These are phyloP conservation scores for Suillus weaverae DNA, from an alignment of 768 basidiomycete genomes.

Conservation along the genomic window DNA sequence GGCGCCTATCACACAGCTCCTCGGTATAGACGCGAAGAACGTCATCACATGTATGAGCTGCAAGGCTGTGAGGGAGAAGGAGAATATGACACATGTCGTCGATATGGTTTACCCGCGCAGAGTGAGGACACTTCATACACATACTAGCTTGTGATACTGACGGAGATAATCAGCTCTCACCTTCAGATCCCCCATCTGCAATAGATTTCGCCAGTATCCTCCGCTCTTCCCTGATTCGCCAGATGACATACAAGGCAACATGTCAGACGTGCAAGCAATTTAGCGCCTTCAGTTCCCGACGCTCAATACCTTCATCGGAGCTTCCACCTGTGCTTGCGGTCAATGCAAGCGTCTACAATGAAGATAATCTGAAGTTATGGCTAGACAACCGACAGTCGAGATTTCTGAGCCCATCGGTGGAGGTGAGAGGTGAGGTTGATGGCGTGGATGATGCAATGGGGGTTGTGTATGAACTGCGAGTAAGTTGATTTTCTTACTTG, in stretches of 20 bases:
- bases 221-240: conserved; percentile 72
- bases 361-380: conserved; percentile 78
- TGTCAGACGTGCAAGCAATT: conserved; percentile 84
- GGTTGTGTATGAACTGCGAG: conserved; percentile 71
- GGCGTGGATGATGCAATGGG: conserved; percentile 56
- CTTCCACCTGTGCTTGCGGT: conserved; percentile 85
- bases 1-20: conserved; percentile 81
- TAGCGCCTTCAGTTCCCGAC: conserved; percentile 66
- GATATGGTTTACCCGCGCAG: conserved; percentile 88
- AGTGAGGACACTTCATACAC: conserved; percentile 39
- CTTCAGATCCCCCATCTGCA: conserved; percentile 38
- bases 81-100: conserved; percentile 77
- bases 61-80: conserved; percentile 68
- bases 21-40: conserved; percentile 79
- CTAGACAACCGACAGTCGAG: conserved; percentile 45
- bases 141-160: conserved; percentile 6
- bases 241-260: conserved; percentile 81
- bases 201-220: conserved; percentile 69
- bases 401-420: conserved; percentile 61
- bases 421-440: conserved; percentile 59
- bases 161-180: conserved; percentile 27
- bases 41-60: conserved; percentile 76
- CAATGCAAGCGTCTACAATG: conserved; percentile 79
- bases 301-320: conserved; percentile 60
- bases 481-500: conserved; percentile 36